Conservation (phyloP, 2,329 filamentous ascomycete species). For the Phyllosticta citribraziliensis region DNA sequence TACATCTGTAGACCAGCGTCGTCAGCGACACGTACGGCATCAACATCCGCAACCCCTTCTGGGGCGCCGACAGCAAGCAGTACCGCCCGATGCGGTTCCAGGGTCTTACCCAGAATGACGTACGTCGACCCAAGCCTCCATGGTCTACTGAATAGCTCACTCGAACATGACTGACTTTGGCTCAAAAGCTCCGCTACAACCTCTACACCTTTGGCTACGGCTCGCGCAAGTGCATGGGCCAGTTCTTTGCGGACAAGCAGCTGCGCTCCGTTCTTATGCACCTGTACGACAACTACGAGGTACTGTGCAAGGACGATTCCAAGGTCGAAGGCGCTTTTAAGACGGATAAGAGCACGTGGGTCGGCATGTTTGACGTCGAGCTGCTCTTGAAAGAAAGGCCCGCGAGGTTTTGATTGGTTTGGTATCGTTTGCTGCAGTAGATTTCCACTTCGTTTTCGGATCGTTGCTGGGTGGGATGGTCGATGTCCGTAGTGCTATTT, state of each 20-base stretch:
- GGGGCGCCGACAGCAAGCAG: constrained; percentile 2
- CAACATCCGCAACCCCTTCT: constrained; percentile 11
- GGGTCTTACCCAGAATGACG: constrained; percentile 4
- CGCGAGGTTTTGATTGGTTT: not conserved
- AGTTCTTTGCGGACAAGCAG: constrained; percentile 7
- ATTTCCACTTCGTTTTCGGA: not conserved
- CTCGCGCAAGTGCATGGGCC: constrained; percentile 9
- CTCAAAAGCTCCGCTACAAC: constrained; percentile 10
- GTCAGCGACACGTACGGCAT: constrained; percentile 6
- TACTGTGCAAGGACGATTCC: not conserved
- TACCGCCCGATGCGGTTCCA: constrained; percentile 8
- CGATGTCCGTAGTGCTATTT: no score
- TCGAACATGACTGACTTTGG: not conserved
- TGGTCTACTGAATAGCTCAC: not conserved
- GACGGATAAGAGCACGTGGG: not conserved
- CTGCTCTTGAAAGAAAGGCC: not conserved
- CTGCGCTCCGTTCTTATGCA: constrained; percentile 4
- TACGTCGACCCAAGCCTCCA: not conserved
- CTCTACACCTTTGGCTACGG: constrained; percentile 7
- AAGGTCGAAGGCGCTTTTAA: not conserved
- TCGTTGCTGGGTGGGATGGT: no score
- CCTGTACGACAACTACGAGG: constrained; percentile 7
- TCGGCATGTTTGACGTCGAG: not conserved
- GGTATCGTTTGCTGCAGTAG: not conserved
- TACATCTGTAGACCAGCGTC: constrained; percentile 4